Evolutionary conservation across 805 yeast genomes (phyloP).

Genomic region (Pichia exigua): DNA sequence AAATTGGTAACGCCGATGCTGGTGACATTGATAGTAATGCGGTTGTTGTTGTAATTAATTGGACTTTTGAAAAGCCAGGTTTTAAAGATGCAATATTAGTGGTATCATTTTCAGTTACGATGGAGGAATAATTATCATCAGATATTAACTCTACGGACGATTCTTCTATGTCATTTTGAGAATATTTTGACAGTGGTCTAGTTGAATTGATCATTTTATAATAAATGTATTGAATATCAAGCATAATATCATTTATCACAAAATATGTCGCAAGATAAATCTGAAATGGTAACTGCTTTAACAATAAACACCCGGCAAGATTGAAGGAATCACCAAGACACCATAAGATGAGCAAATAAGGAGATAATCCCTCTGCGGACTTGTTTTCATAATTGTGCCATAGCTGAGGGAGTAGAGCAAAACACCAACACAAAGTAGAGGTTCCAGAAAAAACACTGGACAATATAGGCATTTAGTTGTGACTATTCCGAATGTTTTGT

Average conservation of each 20-base stretch:
- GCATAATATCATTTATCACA: constrained; percentile 58
- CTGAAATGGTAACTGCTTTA: constrained; percentile 78
- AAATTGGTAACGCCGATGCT: constrained; percentile 10
- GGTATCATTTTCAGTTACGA: background rate
- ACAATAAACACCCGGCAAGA: constrained; percentile 63
- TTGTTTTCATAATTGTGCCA: constrained; percentile 26
- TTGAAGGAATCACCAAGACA: constrained; percentile 28
- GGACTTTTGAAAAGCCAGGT: constrained; percentile 7
- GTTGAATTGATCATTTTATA: constrained; percentile 29
- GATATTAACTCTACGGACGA: background rate
- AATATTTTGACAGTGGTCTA: background rate
- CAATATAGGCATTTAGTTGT: background rate
- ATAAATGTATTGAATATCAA: constrained; percentile 65
- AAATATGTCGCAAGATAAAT: constrained; percentile 65
- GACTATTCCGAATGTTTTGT: background rate
- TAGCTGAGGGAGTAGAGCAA: constrained; percentile 32
- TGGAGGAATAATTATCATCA: background rate
- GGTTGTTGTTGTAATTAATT: constrained; percentile 3
- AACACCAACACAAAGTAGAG: constrained; percentile 29
- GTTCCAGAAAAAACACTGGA: background rate
- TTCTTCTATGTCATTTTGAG: background rate
- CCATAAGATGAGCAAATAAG: constrained; percentile 26
- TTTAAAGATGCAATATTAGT: background rate
- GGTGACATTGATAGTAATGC: constrained; percentile 1
- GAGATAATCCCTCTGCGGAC: constrained; percentile 27